A percentile compares a stretch with the other conserved stretches of the same genome.
These are phyloP conservation scores for Botrytis cinerea DNA, from an alignment of 2,329 filamentous ascomycete species.

Conservation along the genomic window DNA sequence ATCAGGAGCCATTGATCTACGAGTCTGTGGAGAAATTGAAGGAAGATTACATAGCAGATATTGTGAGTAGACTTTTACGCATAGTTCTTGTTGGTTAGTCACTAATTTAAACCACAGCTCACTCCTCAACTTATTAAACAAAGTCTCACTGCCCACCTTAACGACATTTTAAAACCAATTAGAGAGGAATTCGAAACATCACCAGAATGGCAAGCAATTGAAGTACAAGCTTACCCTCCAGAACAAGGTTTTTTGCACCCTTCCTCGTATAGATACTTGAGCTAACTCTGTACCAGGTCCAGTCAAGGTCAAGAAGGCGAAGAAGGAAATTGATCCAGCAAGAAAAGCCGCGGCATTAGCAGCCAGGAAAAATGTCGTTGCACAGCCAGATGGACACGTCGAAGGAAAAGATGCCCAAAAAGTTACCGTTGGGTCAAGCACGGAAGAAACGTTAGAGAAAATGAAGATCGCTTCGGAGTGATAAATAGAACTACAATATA, in stretches of 20 bases:
- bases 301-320: conserved; percentile 68
- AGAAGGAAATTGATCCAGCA: conserved; percentile 55
- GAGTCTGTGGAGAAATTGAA: conserved; percentile 19
- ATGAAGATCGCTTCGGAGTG: conserved; percentile 32
- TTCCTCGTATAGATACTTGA: neutral
- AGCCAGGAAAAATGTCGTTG: conserved; percentile 33
- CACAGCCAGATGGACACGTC: conserved; percentile 38
- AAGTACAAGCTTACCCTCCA: conserved; percentile 79
- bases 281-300: conserved; percentile 42
- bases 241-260: conserved; percentile 52
- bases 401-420: conserved; percentile 34
- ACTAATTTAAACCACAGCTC: conserved; percentile 51
- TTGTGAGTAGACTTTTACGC: neutral
- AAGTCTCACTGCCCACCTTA: conserved; percentile 74
- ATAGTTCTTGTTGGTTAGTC: neutral
- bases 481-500: conserved; percentile 29
- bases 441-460: conserved; percentile 37
- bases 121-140: conserved; percentile 86
- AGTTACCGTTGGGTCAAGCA: conserved; percentile 33
- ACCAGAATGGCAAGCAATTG: conserved; percentile 77
- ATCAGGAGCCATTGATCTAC: conserved; percentile 22
- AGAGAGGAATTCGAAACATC: conserved; percentile 69
- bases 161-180: conserved; percentile 75
- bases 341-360: conserved; percentile 39
- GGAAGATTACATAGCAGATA: conserved; percentile 21